phyloP scores from a whole-genome alignment of 768 basidiomycete species.

The Leccinum boreale region DNA sequence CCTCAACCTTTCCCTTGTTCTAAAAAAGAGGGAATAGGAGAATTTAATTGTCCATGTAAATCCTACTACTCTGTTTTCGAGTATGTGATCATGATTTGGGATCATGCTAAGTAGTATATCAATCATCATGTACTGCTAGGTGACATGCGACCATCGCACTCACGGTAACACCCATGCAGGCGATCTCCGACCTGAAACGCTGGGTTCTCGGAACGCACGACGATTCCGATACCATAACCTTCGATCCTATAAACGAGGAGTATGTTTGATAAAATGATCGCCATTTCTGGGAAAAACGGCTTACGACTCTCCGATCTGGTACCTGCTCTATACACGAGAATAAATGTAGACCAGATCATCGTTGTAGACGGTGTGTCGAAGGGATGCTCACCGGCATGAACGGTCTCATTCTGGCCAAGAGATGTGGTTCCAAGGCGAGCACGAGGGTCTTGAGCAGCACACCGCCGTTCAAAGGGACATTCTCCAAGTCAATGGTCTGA shows the following conservation, averaged over 20 bases:
- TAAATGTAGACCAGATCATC: not conserved
- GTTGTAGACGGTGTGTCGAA: constrained; percentile 21
- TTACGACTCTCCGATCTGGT: constrained; percentile 5
- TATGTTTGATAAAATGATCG: not conserved
- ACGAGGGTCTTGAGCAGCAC: constrained; percentile 49
- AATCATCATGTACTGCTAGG: not conserved
- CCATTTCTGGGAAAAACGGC: not conserved
- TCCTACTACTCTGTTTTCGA: no score
- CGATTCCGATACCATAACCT: constrained; percentile 39
- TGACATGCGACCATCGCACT: constrained; percentile 5
- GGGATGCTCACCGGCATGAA: constrained; percentile 32
- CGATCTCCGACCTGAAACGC: constrained; percentile 15
- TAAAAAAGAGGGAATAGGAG: no score
- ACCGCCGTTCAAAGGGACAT: constrained; percentile 41
- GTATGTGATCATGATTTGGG: no score
- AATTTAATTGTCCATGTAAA: no score
- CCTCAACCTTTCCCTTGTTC: no score
- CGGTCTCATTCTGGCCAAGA: constrained; percentile 37
- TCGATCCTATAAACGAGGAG: not conserved
- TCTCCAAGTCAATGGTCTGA: constrained; percentile 49
- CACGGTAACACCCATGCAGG: constrained; percentile 24
- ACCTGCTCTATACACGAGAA: constrained; percentile 8
- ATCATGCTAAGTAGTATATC: no score
- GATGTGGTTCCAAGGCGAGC: constrained; percentile 45
- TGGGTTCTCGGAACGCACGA: constrained; percentile 15